Evolutionary conservation across 2,329 filamentous ascomycete species (phyloP).

Genomic region (Cladosporium sp.): DNA sequence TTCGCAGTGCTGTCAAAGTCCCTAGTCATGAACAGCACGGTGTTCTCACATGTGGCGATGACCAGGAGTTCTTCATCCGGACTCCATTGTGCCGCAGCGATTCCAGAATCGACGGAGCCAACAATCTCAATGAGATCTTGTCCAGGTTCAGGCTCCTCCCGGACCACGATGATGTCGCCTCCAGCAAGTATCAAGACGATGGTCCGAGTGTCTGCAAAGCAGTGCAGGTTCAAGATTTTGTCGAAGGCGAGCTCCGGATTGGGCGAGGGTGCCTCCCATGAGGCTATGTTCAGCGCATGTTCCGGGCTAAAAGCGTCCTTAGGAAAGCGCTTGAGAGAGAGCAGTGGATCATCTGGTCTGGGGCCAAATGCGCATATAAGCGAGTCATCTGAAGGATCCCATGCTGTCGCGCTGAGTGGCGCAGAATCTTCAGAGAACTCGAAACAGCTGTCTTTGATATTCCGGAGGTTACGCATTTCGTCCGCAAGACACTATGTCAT

Average conservation of each 20-base stretch:
- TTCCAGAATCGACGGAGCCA: slow-evolving; percentile 89
- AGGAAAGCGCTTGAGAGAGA: slow-evolving; percentile 66
- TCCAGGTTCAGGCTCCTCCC: slow-evolving; percentile 65
- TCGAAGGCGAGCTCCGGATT: slow-evolving; percentile 74
- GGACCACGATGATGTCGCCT: slow-evolving; percentile 85
- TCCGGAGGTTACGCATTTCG: slow-evolving; percentile 85
- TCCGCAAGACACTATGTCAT: slow-evolving; percentile 4
- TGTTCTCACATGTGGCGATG: slow-evolving; percentile 75
- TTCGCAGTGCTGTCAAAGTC: slow-evolving; percentile 83
- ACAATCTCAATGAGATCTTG: slow-evolving; percentile 91
- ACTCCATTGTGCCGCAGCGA: slow-evolving; percentile 87
- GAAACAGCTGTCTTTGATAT: slow-evolving; percentile 69
- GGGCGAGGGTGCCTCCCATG: slow-evolving; percentile 85
- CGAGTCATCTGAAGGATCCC: slow-evolving; percentile 78
- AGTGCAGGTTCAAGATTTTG: slow-evolving; percentile 74
- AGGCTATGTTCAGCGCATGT: slow-evolving; percentile 61
- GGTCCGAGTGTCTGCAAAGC: slow-evolving; percentile 76
- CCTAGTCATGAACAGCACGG: slow-evolving; percentile 88
- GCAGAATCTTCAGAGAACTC: slow-evolving; percentile 56
- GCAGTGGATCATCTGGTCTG: slow-evolving; percentile 64
- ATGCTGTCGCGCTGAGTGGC: slow-evolving; percentile 73
- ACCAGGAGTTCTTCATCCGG: slow-evolving; percentile 90
- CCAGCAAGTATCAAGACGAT: slow-evolving; percentile 83
- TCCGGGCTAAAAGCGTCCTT: slow-evolving; percentile 43
- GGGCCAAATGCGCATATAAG: slow-evolving; percentile 85